phyloP scores from a whole-genome alignment of 139 green algal species.

The Chlorella sp. region DNA sequence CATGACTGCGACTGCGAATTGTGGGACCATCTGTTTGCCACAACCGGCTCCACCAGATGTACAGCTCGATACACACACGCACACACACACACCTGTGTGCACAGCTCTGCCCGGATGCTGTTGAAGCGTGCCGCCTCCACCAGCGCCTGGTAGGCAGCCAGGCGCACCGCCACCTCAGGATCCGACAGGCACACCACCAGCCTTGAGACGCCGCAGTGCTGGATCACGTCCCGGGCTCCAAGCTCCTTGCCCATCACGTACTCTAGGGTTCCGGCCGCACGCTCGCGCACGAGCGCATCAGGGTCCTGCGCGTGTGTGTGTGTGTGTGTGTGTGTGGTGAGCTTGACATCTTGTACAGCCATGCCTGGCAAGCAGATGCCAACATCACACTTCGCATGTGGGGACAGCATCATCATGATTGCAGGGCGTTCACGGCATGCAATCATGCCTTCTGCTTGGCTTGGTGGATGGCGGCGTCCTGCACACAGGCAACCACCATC shows the following conservation, averaged over 20 bases:
- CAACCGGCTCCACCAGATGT: no score
- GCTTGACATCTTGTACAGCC: no score
- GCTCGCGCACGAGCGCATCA: conserved; percentile 18
- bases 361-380: no score
- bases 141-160: conserved; percentile 29
- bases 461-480: no score
- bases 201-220: conserved; percentile 31
- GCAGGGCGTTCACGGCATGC: no score
- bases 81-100: background rate
- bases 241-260: conserved; percentile 25
- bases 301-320: conserved; percentile 23
- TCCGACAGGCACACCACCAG: conserved; percentile 35
- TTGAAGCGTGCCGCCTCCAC: conserved; percentile 32
- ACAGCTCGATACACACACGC: background rate
- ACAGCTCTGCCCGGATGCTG: conserved; percentile 17
- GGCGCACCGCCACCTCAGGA: conserved; percentile 1
- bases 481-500: no score
- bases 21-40: no score
- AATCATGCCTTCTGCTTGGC: no score
- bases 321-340: no score
- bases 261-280: conserved; percentile 24
- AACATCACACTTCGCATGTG: no score
- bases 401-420: no score
- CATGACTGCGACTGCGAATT: no score
- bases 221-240: conserved; percentile 34